These are phyloP conservation scores for Tolypocladium tropicale DNA, from an alignment of 2,329 filamentous ascomycete genomes.

Conservation along the genomic window DNA sequence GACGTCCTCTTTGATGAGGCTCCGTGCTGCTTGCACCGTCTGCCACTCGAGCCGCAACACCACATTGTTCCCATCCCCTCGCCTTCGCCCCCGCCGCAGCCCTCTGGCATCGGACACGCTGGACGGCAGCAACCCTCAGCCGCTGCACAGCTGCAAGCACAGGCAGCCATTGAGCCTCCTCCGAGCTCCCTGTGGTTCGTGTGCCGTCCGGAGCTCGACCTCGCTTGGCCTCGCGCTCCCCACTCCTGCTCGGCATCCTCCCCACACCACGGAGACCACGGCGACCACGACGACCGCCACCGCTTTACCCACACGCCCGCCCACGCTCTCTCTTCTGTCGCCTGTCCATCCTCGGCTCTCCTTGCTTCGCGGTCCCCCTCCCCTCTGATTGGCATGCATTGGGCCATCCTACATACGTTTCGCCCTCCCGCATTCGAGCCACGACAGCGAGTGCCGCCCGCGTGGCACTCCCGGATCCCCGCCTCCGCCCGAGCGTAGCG, in stretches of 20 bases:
- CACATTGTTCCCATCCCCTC: background rate
- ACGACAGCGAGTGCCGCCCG: slow-evolving; percentile 21
- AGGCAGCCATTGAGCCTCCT: background rate
- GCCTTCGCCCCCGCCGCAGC: background rate
- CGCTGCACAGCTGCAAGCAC: background rate
- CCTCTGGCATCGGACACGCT: background rate
- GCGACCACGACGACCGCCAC: background rate
- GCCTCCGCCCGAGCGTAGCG: slow-evolving; percentile 1
- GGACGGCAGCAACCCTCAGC: background rate
- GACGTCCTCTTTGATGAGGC: no score
- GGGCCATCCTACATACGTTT: slow-evolving; percentile 26
- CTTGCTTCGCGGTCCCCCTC: background rate
- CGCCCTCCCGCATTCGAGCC: slow-evolving; percentile 28
- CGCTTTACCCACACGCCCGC: background rate
- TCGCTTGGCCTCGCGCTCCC: background rate
- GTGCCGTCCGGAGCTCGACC: background rate
- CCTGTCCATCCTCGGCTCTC: background rate
- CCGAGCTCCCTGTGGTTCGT: background rate
- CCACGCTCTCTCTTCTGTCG: background rate
- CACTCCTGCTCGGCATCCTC: background rate
- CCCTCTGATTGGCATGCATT: slow-evolving; percentile 10
- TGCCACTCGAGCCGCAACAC: no score
- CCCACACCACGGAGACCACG: no score
- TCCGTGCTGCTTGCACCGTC: background rate
- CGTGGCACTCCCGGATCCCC: slow-evolving; percentile 7